phyloP scores from a whole-genome alignment of 495 filamentous ascomycete species.

The Xylaria scruposa region DNA sequence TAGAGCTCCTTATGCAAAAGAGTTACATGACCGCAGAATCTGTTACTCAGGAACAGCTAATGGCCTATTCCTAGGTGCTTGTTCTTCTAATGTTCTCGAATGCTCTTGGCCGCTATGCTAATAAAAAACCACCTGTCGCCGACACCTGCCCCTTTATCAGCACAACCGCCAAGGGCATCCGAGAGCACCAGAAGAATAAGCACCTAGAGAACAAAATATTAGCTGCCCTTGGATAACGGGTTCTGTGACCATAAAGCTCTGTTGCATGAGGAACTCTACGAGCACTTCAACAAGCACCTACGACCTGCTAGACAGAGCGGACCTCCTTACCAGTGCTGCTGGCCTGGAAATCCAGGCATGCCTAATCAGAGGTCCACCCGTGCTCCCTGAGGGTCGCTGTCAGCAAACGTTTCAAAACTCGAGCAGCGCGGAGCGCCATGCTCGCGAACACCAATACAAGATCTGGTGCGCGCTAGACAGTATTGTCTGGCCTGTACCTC shows the following conservation, averaged over 20 bases:
- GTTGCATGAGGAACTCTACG: neutral
- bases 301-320: neutral
- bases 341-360: neutral
- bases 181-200: neutral
- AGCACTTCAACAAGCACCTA: neutral
- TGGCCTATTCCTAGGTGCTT: neutral
- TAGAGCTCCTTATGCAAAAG: neutral
- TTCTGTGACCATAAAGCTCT: neutral
- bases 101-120: neutral
- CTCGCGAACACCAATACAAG: neutral
- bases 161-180: neutral
- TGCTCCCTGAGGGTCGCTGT: neutral
- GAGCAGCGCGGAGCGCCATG: neutral
- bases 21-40: neutral
- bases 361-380: neutral
- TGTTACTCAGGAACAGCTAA: neutral
- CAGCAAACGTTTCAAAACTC: neutral
- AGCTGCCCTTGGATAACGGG: neutral
- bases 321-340: neutral
- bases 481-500: neutral
- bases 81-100: neutral
- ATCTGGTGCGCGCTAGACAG: neutral
- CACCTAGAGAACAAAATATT: neutral
- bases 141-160: neutral
- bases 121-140: neutral